phyloP scores from a whole-genome alignment of 1,284 basidiomycete species.

The Tremellales sp. region DNA sequence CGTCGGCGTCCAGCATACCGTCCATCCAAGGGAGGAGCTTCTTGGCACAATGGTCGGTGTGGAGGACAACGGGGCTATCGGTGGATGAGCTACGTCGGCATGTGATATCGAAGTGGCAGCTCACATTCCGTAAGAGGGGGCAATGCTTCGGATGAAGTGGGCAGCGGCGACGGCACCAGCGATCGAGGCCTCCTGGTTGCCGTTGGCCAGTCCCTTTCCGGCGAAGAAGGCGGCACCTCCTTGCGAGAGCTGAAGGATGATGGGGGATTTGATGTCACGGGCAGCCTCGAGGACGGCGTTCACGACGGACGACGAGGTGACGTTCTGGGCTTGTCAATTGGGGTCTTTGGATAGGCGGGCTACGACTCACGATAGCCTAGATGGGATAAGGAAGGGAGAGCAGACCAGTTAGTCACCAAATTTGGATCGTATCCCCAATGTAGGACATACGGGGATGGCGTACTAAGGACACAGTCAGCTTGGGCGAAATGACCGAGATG shows the following conservation, averaged over 20 bases:
- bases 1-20: conserved; percentile 94
- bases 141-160: conserved; percentile 83
- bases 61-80: conserved; percentile 85
- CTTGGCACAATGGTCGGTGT: conserved; percentile 98
- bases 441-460: conserved; percentile 70
- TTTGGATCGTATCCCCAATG: background rate
- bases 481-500: background rate
- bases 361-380: conserved; percentile 65
- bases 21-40: conserved; percentile 99
- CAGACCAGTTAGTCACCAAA: background rate
- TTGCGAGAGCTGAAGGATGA: conserved; percentile 97
- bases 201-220: conserved; percentile 90
- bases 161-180: conserved; percentile 88
- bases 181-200: conserved; percentile 92
- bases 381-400: background rate
- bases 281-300: conserved; percentile 87
- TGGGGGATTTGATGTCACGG: conserved; percentile 89
- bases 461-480: conserved; percentile 54
- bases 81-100: conserved; percentile 6
- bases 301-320: conserved; percentile 80
- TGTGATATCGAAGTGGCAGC: conserved; percentile 40
- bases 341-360: background rate
- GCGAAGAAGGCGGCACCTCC: conserved; percentile 96
- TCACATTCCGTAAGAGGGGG: conserved; percentile 85
- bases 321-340: conserved; percentile 53